Evolutionary conservation across 495 filamentous ascomycete species (phyloP), one percentile per base, ranked within the genome.

Genomic region (Acidomyces sp.): DNA sequence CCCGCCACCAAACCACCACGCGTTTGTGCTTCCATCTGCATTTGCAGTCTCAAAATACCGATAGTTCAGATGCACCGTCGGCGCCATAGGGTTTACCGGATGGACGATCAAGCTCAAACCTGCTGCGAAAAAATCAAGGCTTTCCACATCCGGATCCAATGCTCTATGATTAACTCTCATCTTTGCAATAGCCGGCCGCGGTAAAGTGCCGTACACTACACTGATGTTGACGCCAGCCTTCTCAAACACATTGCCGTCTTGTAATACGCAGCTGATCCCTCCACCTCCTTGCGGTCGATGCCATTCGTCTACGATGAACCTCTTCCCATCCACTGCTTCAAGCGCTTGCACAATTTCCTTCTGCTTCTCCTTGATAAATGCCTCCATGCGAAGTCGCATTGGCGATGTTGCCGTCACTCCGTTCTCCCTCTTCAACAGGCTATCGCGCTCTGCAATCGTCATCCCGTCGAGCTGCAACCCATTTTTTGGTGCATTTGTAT

Each of bases 1-100:
- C 20, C 90, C 90, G 17, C 90, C 90, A 30, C 90, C 90, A 48
- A 93, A 99, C 90, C 90, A 99, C 92, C 92, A 99, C 1, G 80
- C 71, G 1, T 84, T 78, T 12, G 82, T 75, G 4, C 67, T 70
- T 6, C 80, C 81, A 46, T 80, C 74, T 6, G 70, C 62, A 43
- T 81, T 81, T 54, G 78, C 77, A 5, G 90, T 99, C 67, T 99
- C 90, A 56, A 99, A 99, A 66, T 99, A 99, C 3, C 90, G 74
- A 68, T 99, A 99, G 67, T 99, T 99, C 45, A 99, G 69, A 60
- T 99, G 90, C 16, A 99, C 87, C 0, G 90, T 99, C 0, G 90
- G 90, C 15, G 87, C 88, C 78, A 92, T 93, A 19, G 90, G 90
- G 62, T 99, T 99, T 24, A 72, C 63, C 5, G 90, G 90, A 59